Percentiles rank a stretch among this genome's conserved stretches.
phyloP scores from a whole-genome alignment of 108 stramenopile species.

The Hondaea fermentalgiana region DNA sequence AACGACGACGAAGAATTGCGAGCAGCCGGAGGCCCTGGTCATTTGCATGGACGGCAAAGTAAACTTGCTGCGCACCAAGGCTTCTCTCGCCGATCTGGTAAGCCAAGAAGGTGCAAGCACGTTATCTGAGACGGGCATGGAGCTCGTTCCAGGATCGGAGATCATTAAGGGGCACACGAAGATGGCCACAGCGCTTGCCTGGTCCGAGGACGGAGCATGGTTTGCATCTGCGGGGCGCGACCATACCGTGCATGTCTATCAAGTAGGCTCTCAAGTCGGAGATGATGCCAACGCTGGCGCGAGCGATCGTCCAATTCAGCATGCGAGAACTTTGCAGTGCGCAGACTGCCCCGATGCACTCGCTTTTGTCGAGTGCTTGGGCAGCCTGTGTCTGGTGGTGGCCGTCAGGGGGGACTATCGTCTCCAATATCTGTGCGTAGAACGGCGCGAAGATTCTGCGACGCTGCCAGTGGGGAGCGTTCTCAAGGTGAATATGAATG shows the following conservation, averaged over 20 bases:
- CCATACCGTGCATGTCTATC: not conserved
- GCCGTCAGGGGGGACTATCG: not conserved
- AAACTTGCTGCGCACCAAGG: not conserved
- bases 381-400: not conserved
- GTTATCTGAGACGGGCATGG: not conserved
- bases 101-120: not conserved
- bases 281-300: not conserved
- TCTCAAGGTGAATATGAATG: not conserved
- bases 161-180: not conserved
- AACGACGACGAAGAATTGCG: too few relatives aligned
- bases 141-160: not conserved
- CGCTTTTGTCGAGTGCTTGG: not conserved
- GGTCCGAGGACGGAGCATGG: not conserved
- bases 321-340: not conserved
- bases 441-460: not conserved
- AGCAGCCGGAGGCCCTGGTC: not conserved
- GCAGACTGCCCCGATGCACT: slow-evolving; percentile 3
- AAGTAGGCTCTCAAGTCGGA: not conserved
- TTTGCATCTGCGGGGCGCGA: not conserved
- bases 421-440: not conserved
- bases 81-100: not conserved
- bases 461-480: not conserved
- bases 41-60: not conserved
- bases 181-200: not conserved
- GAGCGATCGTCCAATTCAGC: not conserved